Base-by-base conservation (phyloP, 495 filamentous ascomycete species). In the Mytilinidion resinicola region DNA sequence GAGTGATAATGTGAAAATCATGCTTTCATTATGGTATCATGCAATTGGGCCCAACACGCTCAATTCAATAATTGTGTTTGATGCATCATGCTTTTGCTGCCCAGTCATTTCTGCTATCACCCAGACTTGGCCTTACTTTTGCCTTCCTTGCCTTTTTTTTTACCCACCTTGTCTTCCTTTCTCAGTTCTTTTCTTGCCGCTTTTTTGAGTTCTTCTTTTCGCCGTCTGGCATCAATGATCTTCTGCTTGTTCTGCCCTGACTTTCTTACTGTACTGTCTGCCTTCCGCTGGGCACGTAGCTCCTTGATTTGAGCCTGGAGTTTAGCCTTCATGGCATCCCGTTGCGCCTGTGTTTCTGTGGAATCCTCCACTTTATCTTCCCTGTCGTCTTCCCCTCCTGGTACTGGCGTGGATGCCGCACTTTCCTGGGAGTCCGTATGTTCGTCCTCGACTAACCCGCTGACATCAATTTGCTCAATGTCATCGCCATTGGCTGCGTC, bases 161-260 rank as follows among this genome's bases (percentile, higher is more conserved):
- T 30, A 6, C 25, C 25, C 25, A 30, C 25, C 25, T 86, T 90
- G 30, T 85, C 85, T 55, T 87, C 80, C 59, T 78, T 77, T 12
- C 91, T 79, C 44, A 89, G 68, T 48, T 89, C 85, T 68, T 95
- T 91, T 74, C 96, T 97, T 70, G 90, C 87, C 38, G 85, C 83
- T 70, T 88, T 90, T 42, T 90, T 85, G 64, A 88, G 79, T 51
- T 88, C 83, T 69, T 92, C 89, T 73, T 95, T 96, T 67, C 86
- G 82, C 51, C 92, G 83, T 4, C 93, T 82, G 14, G 86, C 78
- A 71, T 96, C 95, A 63, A 98, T 86, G 1, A 98, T 80, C 61
- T 96, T 91, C 73, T 93, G 85, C 49, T 91, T 79, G 55, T 85
- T 93, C 46, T 85, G 81, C 41, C 92, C 85, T 25, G 89, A 86